A percentile compares a stretch with the other conserved stretches of the same genome.
Evolutionary conservation across 2,329 filamentous ascomycete genomes (phyloP).

Genomic region (Beauveria varroae): DNA sequence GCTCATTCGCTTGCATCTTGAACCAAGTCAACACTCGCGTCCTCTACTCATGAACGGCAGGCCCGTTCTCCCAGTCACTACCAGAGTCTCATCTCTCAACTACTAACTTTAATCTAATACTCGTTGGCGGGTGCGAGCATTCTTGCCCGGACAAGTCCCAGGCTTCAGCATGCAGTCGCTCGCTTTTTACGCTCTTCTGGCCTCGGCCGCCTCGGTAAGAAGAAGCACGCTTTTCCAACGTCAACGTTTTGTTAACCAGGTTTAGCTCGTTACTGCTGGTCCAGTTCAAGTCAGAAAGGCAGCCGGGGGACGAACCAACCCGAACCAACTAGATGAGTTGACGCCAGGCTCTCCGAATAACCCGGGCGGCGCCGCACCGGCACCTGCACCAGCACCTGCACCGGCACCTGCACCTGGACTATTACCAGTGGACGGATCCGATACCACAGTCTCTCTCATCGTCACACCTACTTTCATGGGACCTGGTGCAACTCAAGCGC

Average conservation of each 20-base stretch:
- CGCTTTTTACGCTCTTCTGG: conserved; percentile 15
- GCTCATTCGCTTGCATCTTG: conserved; percentile 3
- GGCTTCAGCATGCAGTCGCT: conserved; percentile 15
- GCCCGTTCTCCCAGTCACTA: conserved; percentile 1
- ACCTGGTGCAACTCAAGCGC: no score
- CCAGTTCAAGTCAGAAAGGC: conserved; percentile 2
- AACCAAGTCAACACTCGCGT: not conserved
- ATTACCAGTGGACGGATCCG: no score
- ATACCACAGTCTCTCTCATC: no score
- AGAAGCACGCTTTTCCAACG: not conserved
- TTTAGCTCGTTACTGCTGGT: conserved; percentile 1
- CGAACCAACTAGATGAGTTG: conserved; percentile 13
- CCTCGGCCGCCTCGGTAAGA: conserved; percentile 16
- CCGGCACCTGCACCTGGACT: no score
- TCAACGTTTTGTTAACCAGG: not conserved
- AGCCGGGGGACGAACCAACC: not conserved
- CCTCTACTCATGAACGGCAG: conserved; percentile 3
- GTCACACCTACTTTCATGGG: no score
- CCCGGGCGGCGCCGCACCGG: no score
- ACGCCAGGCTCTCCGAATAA: not conserved
- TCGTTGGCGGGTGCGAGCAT: not conserved
- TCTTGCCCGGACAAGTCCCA: not conserved
- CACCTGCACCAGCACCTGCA: no score
- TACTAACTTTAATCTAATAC: not conserved
- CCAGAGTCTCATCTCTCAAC: not conserved